Percentiles rank a stretch among this genome's conserved stretches.
phyloP scores from a whole-genome alignment of 306 rosid species.

The Medicago lupulina region DNA sequence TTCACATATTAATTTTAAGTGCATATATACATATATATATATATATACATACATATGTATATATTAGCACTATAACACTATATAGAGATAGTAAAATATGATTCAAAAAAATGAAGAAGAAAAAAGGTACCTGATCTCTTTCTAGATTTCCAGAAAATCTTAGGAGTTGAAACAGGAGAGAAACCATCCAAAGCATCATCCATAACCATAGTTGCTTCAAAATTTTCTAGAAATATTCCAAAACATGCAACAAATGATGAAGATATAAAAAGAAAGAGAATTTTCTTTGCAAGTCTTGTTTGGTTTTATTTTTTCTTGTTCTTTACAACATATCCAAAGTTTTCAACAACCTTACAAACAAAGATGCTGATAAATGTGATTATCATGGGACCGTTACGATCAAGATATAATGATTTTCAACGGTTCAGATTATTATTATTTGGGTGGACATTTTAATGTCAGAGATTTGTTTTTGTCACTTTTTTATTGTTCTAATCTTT shows the following conservation, averaged over 20 bases:
- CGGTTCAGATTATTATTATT: slow-evolving; percentile 63
- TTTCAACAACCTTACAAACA: slow-evolving; percentile 41
- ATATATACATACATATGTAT: too few relatives aligned
- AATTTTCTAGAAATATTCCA: slow-evolving; percentile 1
- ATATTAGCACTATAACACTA: not conserved
- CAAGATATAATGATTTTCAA: slow-evolving; percentile 23
- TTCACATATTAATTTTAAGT: not conserved
- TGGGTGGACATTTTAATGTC: slow-evolving; percentile 49
- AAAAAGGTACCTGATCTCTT: slow-evolving; percentile 71
- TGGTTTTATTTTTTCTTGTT: slow-evolving; percentile 23
- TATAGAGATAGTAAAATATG: slow-evolving; percentile 11
- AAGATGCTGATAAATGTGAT: slow-evolving; percentile 41
- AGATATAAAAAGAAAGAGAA: slow-evolving; percentile 13
- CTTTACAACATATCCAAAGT: slow-evolving; percentile 36
- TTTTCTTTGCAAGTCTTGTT: slow-evolving; percentile 21
- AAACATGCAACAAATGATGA: not conserved
- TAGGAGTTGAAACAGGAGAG: slow-evolving; percentile 73
- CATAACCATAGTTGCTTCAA: slow-evolving; percentile 41
- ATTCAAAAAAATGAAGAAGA: slow-evolving; percentile 1
- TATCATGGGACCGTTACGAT: slow-evolving; percentile 44
- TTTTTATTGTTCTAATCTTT: not conserved
- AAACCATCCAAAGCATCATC: slow-evolving; percentile 69
- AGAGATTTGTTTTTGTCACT: slow-evolving; percentile 38
- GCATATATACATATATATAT: too few relatives aligned
- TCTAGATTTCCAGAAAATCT: slow-evolving; percentile 83